Percentiles rank a stretch among this genome's conserved stretches.
These are phyloP conservation scores for Postia placenta DNA, from an alignment of 768 basidiomycete genomes.

Conservation along the genomic window DNA sequence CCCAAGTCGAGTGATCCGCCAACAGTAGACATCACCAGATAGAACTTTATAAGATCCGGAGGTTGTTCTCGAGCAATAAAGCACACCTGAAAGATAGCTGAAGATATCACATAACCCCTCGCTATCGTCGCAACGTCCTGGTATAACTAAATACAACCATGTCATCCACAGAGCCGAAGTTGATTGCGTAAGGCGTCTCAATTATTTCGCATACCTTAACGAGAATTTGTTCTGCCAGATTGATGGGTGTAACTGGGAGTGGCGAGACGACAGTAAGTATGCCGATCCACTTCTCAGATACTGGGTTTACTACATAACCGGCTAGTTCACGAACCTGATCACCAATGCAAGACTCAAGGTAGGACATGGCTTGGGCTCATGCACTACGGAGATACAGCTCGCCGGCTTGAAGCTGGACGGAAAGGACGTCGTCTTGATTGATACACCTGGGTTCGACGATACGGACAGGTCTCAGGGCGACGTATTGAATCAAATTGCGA, in stretches of 20 bases:
- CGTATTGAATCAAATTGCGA: conserved; percentile 1
- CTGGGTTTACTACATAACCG: background rate
- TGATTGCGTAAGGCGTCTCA: too few relatives aligned
- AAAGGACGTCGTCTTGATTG: conserved; percentile 11
- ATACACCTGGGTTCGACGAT: conserved; percentile 20
- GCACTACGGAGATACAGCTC: conserved; percentile 14
- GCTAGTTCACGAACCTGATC: conserved; percentile 18
- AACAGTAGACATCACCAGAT: too few relatives aligned
- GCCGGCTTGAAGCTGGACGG: conserved; percentile 12
- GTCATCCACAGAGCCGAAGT: too few relatives aligned
- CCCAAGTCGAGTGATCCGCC: too few relatives aligned
- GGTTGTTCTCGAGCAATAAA: too few relatives aligned
- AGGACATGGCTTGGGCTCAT: conserved; percentile 13
- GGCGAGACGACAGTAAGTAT: background rate
- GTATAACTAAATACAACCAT: too few relatives aligned
- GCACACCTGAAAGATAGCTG: too few relatives aligned
- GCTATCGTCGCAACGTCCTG: too few relatives aligned
- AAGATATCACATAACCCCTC: too few relatives aligned
- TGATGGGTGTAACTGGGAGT: background rate
- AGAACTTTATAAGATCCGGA: too few relatives aligned
- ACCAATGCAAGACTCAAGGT: conserved; percentile 12
- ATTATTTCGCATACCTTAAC: too few relatives aligned
- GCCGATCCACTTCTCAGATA: too few relatives aligned
- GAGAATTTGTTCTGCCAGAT: background rate
- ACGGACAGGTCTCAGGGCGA: conserved; percentile 3